Base-by-base conservation (phyloP, 768 basidiomycete species). In the Astraeus odoratus region DNA sequence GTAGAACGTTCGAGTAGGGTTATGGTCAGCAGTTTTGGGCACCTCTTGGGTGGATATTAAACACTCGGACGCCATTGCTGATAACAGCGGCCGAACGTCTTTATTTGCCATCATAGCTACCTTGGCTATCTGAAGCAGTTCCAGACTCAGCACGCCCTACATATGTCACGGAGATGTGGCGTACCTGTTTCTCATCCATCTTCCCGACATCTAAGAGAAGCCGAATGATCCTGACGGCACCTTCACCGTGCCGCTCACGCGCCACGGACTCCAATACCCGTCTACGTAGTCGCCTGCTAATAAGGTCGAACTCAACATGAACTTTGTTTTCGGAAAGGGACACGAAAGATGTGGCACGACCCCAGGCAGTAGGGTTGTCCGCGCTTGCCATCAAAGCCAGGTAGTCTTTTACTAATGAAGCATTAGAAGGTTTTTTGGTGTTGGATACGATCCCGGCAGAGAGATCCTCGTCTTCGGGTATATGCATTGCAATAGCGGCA, bases 31-130 rank as follows among this genome's bases (percentile, higher is more conserved):
- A 53, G 82, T 87, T 65, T 86, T 86, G 4, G 96, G 87, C 2
- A 97, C 84, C 64, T 97, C 94, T 68, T 96, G 92, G 9, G 86
- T 83, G 57, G 86, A 90, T 54, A 98, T 81, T 43, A 98, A 60
- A 26, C 81, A 83, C 57, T 94, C 83, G 2, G 81, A 72, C 10
- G 90, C 81, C 40, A 99, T 76, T 3, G 80, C 78, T 16, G 87
- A 77, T 43, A 97, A 71, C 36, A 90, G 67, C 9, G 84, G 81
- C 42, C 94, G 82, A 43, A 88, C 84, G 51, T 92, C 87, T 60
- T 89, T 91, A 26, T 85, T 74, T 2, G 89, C 77, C 73, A 98
- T 86, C 88, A 99, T 90, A 15, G 90, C 88, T 40, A 85, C 72
- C 63, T 95, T 95, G 24, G 90, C 86, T 39, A 99, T 81, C 94